Conservation (phyloP, 2,329 filamentous ascomycete species). For the Myriosclerotinia duriaeana region DNA sequence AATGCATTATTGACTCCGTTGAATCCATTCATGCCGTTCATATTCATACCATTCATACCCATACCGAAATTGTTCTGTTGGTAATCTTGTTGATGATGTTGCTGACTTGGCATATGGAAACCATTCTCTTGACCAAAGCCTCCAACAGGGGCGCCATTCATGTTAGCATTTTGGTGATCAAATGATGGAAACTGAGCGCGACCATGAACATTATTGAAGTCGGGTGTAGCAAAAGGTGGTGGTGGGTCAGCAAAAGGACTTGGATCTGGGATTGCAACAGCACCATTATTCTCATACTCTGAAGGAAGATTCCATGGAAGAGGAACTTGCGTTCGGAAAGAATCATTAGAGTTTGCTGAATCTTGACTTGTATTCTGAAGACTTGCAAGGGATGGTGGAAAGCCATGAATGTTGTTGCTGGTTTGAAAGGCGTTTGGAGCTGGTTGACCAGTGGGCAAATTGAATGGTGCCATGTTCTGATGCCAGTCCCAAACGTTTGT, state of each 20-base stretch:
- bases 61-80: constrained; percentile 1
- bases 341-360: constrained; percentile 26
- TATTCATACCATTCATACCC: neutral
- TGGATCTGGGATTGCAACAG: constrained; percentile 9
- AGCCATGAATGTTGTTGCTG: constrained; percentile 8
- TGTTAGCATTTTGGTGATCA: neutral
- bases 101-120: neutral
- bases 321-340: constrained; percentile 34
- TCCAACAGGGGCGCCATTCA: neutral
- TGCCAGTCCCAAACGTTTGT: neutral
- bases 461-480: constrained; percentile 4
- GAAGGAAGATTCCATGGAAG: constrained; percentile 30
- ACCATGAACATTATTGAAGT: constrained; percentile 1
- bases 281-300: constrained; percentile 18
- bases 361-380: constrained; percentile 14
- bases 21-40: constrained; percentile 6
- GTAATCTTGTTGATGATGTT: neutral
- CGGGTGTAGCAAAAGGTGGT: constrained; percentile 23
- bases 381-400: constrained; percentile 1
- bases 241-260: constrained; percentile 16
- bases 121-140: neutral
- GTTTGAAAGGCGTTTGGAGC: constrained; percentile 13
- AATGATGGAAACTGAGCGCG: constrained; percentile 17
- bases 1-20: constrained; percentile 6
- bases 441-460: constrained; percentile 19